Evolutionary conservation across 805 yeast genomes (phyloP).

Genomic region (Zygosaccharomyces bisporus): DNA sequence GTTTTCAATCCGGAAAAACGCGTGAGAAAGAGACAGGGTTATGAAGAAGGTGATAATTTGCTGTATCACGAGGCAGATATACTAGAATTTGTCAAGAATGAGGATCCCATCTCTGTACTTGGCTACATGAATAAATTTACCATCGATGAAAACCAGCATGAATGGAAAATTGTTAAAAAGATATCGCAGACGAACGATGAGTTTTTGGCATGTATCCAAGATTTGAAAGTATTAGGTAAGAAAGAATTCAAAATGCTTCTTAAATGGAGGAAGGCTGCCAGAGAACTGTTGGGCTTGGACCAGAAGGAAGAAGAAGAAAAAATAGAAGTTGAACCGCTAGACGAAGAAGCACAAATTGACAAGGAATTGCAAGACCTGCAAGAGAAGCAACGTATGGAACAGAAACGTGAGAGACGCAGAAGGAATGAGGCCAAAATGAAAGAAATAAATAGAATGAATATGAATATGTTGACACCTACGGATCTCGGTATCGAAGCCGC

Average conservation of each 20-base stretch:
- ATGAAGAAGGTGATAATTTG: constrained; percentile 85
- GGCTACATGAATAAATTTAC: constrained; percentile 69
- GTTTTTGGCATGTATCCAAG: constrained; percentile 77
- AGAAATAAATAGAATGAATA: constrained; percentile 86
- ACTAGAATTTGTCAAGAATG: constrained; percentile 75
- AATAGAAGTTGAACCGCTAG: constrained; percentile 65
- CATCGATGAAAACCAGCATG: constrained; percentile 56
- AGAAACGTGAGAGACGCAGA: constrained; percentile 77
- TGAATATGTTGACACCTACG: constrained; percentile 91
- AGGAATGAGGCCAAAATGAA: constrained; percentile 81
- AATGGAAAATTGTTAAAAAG: constrained; percentile 67
- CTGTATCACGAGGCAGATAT: constrained; percentile 68
- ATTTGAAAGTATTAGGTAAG: constrained; percentile 88
- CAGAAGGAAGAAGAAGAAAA: constrained; percentile 47
- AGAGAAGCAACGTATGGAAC: constrained; percentile 63
- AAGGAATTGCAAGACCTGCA: constrained; percentile 73
- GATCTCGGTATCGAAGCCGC: constrained; percentile 95
- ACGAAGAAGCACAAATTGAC: constrained; percentile 87
- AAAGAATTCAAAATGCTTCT: constrained; percentile 84
- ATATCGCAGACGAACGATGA: constrained; percentile 77
- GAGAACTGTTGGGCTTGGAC: constrained; percentile 69
- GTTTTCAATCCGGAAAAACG: constrained; percentile 93
- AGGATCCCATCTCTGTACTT: constrained; percentile 76
- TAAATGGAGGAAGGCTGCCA: constrained; percentile 84
- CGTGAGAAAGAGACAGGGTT: constrained; percentile 89